Conservation (phyloP, 2,329 filamentous ascomycete species). For the Aspergillus fumigatus region DNA sequence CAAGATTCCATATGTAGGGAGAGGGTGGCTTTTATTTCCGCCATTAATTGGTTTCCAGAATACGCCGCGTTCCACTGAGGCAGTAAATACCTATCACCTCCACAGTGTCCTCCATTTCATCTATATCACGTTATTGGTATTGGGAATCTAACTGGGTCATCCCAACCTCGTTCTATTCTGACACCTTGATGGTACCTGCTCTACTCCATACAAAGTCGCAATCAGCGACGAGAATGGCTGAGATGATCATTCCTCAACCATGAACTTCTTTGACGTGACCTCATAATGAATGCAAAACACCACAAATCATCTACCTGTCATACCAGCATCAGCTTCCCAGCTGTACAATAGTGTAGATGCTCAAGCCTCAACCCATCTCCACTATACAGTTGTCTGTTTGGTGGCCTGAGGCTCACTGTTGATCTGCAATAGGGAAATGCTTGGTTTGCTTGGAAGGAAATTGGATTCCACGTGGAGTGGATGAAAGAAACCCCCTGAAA, state of each 20-base stretch:
- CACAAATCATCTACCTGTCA: constrained; percentile 9
- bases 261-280: neutral
- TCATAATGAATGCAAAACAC: constrained; percentile 10
- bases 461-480: neutral
- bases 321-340: constrained; percentile 1
- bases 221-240: neutral
- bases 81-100: neutral
- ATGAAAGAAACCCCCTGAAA: neutral
- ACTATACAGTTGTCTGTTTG: neutral
- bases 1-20: neutral
- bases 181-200: too few species aligned
- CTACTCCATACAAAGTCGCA: too few species aligned
- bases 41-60: neutral
- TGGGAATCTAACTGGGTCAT: too few species aligned
- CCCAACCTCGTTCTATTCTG: too few species aligned
- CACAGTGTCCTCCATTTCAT: too few species aligned
- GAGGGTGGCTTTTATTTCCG: neutral
- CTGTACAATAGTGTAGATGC: neutral
- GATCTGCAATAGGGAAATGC: constrained; percentile 18
- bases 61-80: neutral
- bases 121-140: too few species aligned
- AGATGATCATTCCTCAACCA: constrained; percentile 6
- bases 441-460: constrained; percentile 9
- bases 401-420: neutral
- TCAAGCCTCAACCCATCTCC: neutral